Base-by-base conservation (phyloP, 2,329 filamentous ascomycete species). In the Septoria linicola region DNA sequence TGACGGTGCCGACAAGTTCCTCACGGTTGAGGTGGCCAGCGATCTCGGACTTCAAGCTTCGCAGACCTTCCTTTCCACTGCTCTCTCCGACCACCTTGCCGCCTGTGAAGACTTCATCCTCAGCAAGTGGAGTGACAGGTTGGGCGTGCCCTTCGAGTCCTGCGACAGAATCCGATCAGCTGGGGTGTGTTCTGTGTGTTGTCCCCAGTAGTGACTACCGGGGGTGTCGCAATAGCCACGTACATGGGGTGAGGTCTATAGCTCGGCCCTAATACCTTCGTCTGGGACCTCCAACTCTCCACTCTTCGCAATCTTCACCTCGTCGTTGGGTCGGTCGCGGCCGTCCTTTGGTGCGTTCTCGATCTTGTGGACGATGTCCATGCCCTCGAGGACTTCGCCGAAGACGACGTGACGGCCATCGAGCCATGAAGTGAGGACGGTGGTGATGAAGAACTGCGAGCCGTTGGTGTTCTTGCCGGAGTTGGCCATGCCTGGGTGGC, bases 201-300 rank as follows among this genome's bases (percentile, higher is more conserved):
- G 34, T 37, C 34, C 39, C 47, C 47, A 36, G 47, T 37, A 43
- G 39, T 42, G 46, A 42, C 46, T 49, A 37, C 40, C 39, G 31
- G 16, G 37, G 13, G 39, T 36, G 11, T 39, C 16, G 16, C 8
- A 39, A 16, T 39, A 41, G 37, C 30, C 21, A 36, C 37, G 20
- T 41, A 41, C 20, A 36, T 41, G 46, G 46, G 30, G 39, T 32
- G 20, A 36, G 61, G 75, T 77, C 81, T 86, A 93, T 74, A 93
- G 87, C 76, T 93, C 88, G 76, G 85, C 81, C 76, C 90, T 87
- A 78, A 89, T 92, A 93, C 89, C 89, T 93, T 93, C 89, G 78
- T 83, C 78, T 70, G 88, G 86, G 61, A 91, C 85, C 71, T 85
- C 80, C 64, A 93, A 77, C 79, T 92, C 88, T 72, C 89, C 89